These are phyloP conservation scores for Citrus reticulata DNA, from an alignment of 345 rosid species.

Conservation along the genomic window DNA sequence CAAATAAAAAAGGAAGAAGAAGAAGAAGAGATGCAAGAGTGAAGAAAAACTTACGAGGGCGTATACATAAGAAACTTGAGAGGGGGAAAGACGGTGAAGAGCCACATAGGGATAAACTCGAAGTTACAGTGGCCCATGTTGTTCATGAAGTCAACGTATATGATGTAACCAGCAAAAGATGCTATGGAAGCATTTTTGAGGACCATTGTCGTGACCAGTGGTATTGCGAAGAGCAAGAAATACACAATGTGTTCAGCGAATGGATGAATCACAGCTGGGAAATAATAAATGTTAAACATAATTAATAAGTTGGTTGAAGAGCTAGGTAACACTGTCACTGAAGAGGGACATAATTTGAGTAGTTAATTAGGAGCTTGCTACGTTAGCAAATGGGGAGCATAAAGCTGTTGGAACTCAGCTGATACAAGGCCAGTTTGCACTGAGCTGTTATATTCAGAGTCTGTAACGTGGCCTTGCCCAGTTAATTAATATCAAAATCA, in stretches of 20 bases:
- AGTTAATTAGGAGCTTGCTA: too few relatives aligned
- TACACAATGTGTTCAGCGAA: constrained; percentile 45
- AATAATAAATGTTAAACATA: too few relatives aligned
- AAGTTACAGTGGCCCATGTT: constrained; percentile 67
- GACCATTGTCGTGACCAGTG: constrained; percentile 6
- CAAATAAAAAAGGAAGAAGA: too few relatives aligned
- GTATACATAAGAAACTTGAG: constrained; percentile 56
- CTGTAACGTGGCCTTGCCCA: too few relatives aligned
- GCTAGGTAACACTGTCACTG: too few relatives aligned
- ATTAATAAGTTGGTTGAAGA: too few relatives aligned
- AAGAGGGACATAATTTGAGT: too few relatives aligned
- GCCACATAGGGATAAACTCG: constrained; percentile 39
- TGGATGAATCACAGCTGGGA: constrained; percentile 52
- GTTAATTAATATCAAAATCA: too few relatives aligned
- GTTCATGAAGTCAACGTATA: constrained; percentile 40
- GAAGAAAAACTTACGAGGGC: constrained; percentile 40
- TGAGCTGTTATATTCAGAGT: too few relatives aligned
- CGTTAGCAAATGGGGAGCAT: too few relatives aligned
- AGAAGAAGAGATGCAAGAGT: background rate
- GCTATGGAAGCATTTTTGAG: constrained; percentile 20
- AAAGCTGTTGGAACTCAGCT: too few relatives aligned
- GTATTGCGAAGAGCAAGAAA: constrained; percentile 35
- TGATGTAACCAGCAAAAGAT: constrained; percentile 16
- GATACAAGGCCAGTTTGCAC: too few relatives aligned
- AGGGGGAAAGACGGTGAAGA: constrained; percentile 42